A percentile compares a stretch with the other conserved stretches of the same genome.
phyloP scores from a whole-genome alignment of 139 green algal species.

The Chlorella vulgaris region DNA sequence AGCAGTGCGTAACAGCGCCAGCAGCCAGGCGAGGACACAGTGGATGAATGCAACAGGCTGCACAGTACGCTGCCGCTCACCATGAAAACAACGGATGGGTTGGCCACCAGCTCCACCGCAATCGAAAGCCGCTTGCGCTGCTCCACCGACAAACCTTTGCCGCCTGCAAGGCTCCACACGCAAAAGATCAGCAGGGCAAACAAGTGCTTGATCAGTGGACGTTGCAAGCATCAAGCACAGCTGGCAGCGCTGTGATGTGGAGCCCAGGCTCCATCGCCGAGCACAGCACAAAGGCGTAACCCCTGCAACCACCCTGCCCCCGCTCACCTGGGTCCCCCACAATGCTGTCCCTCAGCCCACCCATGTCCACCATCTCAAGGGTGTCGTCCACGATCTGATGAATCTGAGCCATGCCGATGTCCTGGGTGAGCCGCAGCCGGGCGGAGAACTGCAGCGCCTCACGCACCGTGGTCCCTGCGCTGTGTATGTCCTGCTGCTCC shows the following conservation, averaged over 20 bases:
- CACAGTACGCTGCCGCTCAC: neutral
- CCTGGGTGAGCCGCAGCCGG: conserved; percentile 59
- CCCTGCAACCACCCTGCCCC: neutral
- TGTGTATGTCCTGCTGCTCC: conserved; percentile 53
- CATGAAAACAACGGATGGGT: conserved; percentile 30
- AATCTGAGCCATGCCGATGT: conserved; percentile 24
- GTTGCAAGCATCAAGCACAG: neutral
- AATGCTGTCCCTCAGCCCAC: conserved; percentile 34
- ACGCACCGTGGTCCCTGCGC: conserved; percentile 58
- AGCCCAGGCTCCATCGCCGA: neutral
- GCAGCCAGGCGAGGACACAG: neutral
- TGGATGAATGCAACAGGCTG: neutral
- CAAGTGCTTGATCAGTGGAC: neutral
- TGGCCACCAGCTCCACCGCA: conserved; percentile 89
- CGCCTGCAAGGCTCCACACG: neutral
- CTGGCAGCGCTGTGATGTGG: neutral
- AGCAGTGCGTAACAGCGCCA: conserved; percentile 69
- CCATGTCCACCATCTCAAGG: conserved; percentile 79
- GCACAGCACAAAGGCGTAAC: neutral
- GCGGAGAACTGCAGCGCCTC: conserved; percentile 71
- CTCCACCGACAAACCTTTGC: conserved; percentile 74
- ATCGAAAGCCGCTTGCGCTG: conserved; percentile 94
- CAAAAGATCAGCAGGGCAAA: neutral
- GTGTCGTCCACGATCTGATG: conserved; percentile 63
- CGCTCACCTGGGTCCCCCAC: conserved; percentile 50